These are phyloP conservation scores for Dicorynia guianensis DNA, from an alignment of 306 rosid genomes.

Conservation along the genomic window DNA sequence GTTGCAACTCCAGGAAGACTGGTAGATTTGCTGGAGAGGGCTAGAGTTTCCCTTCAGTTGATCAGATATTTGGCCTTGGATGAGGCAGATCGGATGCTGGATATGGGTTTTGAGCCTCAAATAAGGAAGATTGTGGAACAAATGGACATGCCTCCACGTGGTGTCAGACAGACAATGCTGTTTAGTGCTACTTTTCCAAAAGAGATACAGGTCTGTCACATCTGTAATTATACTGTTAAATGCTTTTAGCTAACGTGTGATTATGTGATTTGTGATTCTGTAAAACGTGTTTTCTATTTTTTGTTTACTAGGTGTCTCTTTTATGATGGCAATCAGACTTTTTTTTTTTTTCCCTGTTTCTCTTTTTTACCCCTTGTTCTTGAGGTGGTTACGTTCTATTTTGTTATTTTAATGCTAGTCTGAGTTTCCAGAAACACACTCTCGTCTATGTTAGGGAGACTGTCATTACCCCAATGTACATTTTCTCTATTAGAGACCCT, in stretches of 20 bases:
- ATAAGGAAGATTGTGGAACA: slow-evolving; percentile 81
- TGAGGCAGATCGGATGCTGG: slow-evolving; percentile 84
- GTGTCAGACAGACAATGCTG: slow-evolving; percentile 82
- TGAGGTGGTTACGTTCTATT: background rate
- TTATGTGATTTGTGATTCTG: background rate
- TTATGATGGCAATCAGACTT: background rate
- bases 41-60: slow-evolving; percentile 81
- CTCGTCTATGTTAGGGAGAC: slow-evolving; percentile 17
- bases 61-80: slow-evolving; percentile 78
- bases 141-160: slow-evolving; percentile 92
- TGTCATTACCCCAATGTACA: slow-evolving; percentile 17
- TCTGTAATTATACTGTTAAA: background rate
- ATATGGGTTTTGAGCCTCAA: slow-evolving; percentile 88
- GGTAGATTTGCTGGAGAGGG: slow-evolving; percentile 92
- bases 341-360: background rate
- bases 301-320: background rate
- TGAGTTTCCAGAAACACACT: slow-evolving; percentile 8
- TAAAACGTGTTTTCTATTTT: background rate
- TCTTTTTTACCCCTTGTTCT: background rate
- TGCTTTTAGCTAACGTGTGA: background rate
- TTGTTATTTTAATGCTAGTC: slow-evolving; percentile 9
- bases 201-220: slow-evolving; percentile 75
- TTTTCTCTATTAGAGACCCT: slow-evolving; percentile 22
- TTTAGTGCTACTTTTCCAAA: slow-evolving; percentile 92
- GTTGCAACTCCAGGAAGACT: slow-evolving; percentile 97